Evolutionary conservation across 2,329 filamentous ascomycete species (phyloP).

Genomic region (Monosporascus sp.): DNA sequence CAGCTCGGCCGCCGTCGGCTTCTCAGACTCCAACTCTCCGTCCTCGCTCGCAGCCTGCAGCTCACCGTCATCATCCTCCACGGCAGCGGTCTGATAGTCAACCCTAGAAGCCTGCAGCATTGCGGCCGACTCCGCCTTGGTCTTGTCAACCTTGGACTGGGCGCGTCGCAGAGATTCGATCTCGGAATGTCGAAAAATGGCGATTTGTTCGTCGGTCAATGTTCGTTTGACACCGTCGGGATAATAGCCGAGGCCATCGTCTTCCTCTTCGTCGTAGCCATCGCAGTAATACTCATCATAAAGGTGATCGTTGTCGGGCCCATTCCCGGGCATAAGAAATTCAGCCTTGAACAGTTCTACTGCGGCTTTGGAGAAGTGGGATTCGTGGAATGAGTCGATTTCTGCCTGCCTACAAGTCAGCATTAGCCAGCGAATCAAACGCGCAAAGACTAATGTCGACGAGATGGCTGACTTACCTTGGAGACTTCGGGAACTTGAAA

Average conservation of each 20-base stretch:
- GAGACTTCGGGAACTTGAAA: slow-evolving; percentile 31
- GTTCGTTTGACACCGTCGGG: slow-evolving; percentile 81
- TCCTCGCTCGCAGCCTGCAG: slow-evolving; percentile 22
- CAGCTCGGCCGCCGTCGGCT: slow-evolving; percentile 19
- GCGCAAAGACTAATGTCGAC: background rate
- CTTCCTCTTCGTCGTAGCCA: slow-evolving; percentile 39
- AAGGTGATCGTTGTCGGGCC: slow-evolving; percentile 10
- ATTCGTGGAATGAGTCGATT: slow-evolving; percentile 49
- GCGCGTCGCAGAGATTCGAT: slow-evolving; percentile 64
- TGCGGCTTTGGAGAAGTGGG: slow-evolving; percentile 51
- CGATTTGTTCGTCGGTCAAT: slow-evolving; percentile 84
- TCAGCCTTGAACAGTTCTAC: slow-evolving; percentile 39
- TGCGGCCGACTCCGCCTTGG: slow-evolving; percentile 10
- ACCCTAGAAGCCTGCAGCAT: slow-evolving; percentile 8
- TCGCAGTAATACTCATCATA: slow-evolving; percentile 23
- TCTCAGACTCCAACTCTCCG: slow-evolving; percentile 28
- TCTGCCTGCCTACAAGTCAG: slow-evolving; percentile 46
- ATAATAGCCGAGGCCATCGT: slow-evolving; percentile 77
- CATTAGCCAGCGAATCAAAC: slow-evolving; percentile 13
- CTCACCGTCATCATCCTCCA: slow-evolving; percentile 12
- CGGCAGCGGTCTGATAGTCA: slow-evolving; percentile 5
- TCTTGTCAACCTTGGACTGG: slow-evolving; percentile 28
- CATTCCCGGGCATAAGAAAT: slow-evolving; percentile 34
- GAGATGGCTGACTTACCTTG: slow-evolving; percentile 23
- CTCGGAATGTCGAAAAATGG: slow-evolving; percentile 86